Conservation (phyloP, 2,329 filamentous ascomycete genomes). For the Fusarium redolens region DNA sequence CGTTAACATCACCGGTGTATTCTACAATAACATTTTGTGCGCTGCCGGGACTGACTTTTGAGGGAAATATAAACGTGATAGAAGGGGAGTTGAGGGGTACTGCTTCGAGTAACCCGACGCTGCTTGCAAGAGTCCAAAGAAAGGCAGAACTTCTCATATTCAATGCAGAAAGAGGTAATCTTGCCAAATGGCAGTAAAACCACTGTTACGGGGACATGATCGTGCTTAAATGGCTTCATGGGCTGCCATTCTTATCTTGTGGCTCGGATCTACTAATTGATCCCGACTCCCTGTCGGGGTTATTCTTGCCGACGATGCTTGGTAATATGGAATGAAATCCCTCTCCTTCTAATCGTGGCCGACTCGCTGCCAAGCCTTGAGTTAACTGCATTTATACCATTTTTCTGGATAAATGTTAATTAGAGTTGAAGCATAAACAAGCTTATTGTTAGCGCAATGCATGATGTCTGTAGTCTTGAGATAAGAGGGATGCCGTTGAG, state of each 20-base stretch:
- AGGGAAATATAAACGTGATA: not conserved
- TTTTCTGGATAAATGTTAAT: not conserved
- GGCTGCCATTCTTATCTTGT: not conserved
- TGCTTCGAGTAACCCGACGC: not conserved
- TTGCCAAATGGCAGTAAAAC: too few species aligned
- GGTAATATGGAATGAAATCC: not conserved
- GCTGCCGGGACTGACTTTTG: not conserved
- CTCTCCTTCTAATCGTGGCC: not conserved
- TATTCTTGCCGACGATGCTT: not conserved
- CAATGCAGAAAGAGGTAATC: rapidly evolving
- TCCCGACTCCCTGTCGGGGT: not conserved
- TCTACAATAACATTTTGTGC: slow-evolving; percentile 39
- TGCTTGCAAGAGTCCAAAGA: rapidly evolving
- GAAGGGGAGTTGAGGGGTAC: not conserved
- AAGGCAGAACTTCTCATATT: not conserved
- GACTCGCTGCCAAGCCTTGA: not conserved
- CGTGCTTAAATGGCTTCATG: not conserved
- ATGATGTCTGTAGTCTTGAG: not conserved
- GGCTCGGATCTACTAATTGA: not conserved
- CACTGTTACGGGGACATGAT: rapidly evolving
- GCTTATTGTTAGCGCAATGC: not conserved
- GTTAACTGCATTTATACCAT: not conserved
- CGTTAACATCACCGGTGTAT: slow-evolving; percentile 34
- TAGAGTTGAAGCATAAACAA: not conserved
- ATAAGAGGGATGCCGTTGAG: not conserved